These are phyloP conservation scores for Aspergillus haitiensis DNA, from an alignment of 495 filamentous ascomycete genomes.

Conservation along the genomic window DNA sequence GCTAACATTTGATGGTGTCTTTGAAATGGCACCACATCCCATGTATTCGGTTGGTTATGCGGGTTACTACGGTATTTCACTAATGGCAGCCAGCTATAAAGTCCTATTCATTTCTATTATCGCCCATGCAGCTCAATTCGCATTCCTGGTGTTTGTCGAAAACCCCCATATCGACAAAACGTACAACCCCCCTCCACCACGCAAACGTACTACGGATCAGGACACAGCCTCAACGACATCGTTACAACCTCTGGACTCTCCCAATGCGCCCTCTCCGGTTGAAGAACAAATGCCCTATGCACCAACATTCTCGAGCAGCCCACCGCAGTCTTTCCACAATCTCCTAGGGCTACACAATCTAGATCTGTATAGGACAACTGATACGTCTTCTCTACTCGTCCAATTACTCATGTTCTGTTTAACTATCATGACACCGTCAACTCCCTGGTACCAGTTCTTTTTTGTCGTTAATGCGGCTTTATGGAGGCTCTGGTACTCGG, in stretches of 20 bases:
- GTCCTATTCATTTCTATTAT: conserved; percentile 94
- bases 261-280: conserved; percentile 38
- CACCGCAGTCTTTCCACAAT: conserved; percentile 72
- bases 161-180: conserved; percentile 98
- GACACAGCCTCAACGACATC: conserved; percentile 35
- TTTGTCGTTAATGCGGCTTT: conserved; percentile 77
- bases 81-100: conserved; percentile 96
- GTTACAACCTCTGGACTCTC: conserved; percentile 37
- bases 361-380: conserved; percentile 82
- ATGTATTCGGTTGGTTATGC: conserved; percentile 99
- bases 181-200: conserved; percentile 85
- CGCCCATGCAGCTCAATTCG: conserved; percentile 93
- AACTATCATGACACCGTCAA: conserved; percentile 74
- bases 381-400: conserved; percentile 75
- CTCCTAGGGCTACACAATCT: conserved; percentile 78
- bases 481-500: conserved; percentile 90
- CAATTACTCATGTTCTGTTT: conserved; percentile 70
- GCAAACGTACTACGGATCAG: conserved; percentile 52
- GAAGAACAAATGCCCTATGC: conserved; percentile 44
- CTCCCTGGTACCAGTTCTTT: conserved; percentile 66
- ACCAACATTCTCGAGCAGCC: conserved; percentile 41
- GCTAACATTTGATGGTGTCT: conserved; percentile 96
- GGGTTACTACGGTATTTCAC: conserved; percentile 97
- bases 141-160: conserved; percentile 85
- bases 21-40: conserved; percentile 98